A percentile compares a stretch with the other conserved stretches of the same genome.
phyloP scores from a whole-genome alignment of 805 yeast species.

The Zygosaccharomyces bailii region DNA sequence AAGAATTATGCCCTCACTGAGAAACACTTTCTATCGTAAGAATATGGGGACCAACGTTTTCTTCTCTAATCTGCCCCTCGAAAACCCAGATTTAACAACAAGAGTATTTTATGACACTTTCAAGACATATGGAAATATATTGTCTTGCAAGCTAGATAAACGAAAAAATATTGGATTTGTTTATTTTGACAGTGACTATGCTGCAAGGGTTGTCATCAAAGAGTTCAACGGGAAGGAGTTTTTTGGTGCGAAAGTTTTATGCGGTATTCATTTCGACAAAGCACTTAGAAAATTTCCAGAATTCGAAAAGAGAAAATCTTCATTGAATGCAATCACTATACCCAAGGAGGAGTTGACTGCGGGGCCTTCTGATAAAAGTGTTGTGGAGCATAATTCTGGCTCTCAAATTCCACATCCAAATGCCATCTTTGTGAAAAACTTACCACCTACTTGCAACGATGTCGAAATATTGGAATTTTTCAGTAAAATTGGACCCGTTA shows the following conservation, averaged over 20 bases:
- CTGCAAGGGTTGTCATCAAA: slow-evolving; percentile 38
- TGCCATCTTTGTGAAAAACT: slow-evolving; percentile 36
- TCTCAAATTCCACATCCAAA: slow-evolving; percentile 29
- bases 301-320: slow-evolving; percentile 29
- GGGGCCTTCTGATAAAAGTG: slow-evolving; percentile 6
- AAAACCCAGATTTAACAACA: slow-evolving; percentile 37
- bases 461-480: slow-evolving; percentile 32
- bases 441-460: slow-evolving; percentile 32
- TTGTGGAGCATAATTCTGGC: slow-evolving; percentile 7
- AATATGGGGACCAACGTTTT: slow-evolving; percentile 51
- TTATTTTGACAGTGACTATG: slow-evolving; percentile 34
- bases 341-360: slow-evolving; percentile 22
- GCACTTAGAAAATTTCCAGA: slow-evolving; percentile 34
- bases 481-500: slow-evolving; percentile 34
- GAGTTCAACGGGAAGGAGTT: slow-evolving; percentile 30
- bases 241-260: slow-evolving; percentile 35
- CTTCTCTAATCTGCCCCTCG: slow-evolving; percentile 43
- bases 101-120: slow-evolving; percentile 49
- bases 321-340: slow-evolving; percentile 27
- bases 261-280: slow-evolving; percentile 43
- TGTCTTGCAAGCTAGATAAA: slow-evolving; percentile 42
- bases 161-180: slow-evolving; percentile 42
- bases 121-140: slow-evolving; percentile 44
- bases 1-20: slow-evolving; percentile 53
- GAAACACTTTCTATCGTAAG: slow-evolving; percentile 41